Evolutionary conservation across 176 grass and related monocot species (phyloP), one percentile per base, ranked within the genome.

Genomic region (Musa acuminata): DNA sequence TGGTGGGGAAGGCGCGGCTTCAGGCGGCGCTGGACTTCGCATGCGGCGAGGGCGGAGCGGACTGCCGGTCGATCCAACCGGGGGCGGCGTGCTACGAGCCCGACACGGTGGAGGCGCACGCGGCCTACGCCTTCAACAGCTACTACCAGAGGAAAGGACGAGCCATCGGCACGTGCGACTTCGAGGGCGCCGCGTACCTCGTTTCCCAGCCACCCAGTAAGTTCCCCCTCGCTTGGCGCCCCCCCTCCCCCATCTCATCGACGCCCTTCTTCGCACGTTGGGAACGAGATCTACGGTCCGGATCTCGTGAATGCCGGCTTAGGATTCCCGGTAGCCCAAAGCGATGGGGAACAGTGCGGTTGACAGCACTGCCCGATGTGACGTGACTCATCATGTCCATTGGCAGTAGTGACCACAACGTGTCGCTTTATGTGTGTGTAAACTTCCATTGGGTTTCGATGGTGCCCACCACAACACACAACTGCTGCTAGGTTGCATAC

Each of bases 11-110:
- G 75, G 29, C 35, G 64, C 54, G 88, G 73, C 81, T 99, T 19
- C 79, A 91, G 65, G 53, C 69, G 75, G 95, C 90, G 17, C 78
- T 99, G 49, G 91, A 99, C 85, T 99, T 82, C 64, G 95, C 91
- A 21, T 99, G 95, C 65, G 95, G 95, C 0, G 78, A 79, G 2
- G 95, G 95, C 12, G 90, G 84, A 51, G 95, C 95, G 1, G 76
- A 94, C 85, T 99, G 95, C 88, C 80, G 64, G 66, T 64, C 65
- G 24, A 99, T 99, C 72, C 95, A 99, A 80, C 91, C 86, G 8
- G 95, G 91, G 23, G 84, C 90, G 2, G 29, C 77, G 9, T 99
- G 95, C 86, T 99, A 75, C 79, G 86, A 99, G 74, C 95, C 95
- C 8, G 84, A 99, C 88, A 94, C 91, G 26, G 81, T 94, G 53